phyloP scores from a whole-genome alignment of 1,284 basidiomycete genomes.

The Ceratobasidium sp. region DNA sequence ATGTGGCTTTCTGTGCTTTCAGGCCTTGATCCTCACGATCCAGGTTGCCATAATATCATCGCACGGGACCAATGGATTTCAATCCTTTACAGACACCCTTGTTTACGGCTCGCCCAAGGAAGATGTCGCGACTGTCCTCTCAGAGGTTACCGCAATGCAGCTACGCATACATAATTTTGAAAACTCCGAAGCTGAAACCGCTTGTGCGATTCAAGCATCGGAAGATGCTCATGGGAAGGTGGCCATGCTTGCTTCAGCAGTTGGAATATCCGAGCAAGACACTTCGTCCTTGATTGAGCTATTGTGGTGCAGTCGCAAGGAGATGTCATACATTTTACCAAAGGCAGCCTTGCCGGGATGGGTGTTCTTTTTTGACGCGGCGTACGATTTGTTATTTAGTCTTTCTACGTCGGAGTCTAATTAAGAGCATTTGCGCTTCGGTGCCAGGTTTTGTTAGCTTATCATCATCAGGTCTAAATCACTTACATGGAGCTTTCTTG shows the following conservation, averaged over 20 bases:
- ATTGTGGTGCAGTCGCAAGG: constrained; percentile 3
- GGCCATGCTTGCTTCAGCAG: background rate
- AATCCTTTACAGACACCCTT: background rate
- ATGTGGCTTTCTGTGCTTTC: constrained; percentile 10
- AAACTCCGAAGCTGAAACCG: too few relatives aligned
- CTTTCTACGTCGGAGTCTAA: background rate
- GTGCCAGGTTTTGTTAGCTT: background rate
- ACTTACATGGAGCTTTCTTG: background rate
- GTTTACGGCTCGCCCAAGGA: background rate
- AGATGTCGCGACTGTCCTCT: background rate
- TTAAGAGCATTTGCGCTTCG: background rate
- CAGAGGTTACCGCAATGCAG: background rate
- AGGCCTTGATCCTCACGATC: background rate
- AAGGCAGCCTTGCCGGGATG: background rate
- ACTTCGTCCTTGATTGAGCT: background rate
- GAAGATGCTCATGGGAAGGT: background rate
- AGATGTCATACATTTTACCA: background rate
- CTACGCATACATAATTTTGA: background rate
- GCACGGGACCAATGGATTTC: background rate
- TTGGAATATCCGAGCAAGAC: background rate
- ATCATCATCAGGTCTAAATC: background rate
- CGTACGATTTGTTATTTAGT: background rate
- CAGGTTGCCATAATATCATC: constrained; percentile 1
- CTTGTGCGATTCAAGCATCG: background rate
- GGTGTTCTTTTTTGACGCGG: background rate